Conservation (phyloP, 176 grass and related monocot species). For the Avena sativa region DNA sequence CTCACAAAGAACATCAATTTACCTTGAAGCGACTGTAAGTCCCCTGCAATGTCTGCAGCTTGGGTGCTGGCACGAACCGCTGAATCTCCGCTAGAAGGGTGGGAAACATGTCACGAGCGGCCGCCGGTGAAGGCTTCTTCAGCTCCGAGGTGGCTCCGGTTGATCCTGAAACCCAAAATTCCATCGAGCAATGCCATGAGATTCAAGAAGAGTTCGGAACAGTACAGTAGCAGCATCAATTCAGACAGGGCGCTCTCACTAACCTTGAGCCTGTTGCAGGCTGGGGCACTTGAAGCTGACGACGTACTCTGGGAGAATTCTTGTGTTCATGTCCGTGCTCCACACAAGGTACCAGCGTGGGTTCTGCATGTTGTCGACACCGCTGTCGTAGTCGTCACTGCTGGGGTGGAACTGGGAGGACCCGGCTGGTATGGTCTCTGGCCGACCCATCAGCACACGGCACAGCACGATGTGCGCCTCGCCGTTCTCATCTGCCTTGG, state of each 20-base stretch:
- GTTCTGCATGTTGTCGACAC: slow-evolving; percentile 62
- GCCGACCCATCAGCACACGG: slow-evolving; percentile 72
- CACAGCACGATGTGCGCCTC: slow-evolving; percentile 81
- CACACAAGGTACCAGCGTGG: slow-evolving; percentile 85
- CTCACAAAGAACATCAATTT: neutral
- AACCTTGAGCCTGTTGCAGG: slow-evolving; percentile 35
- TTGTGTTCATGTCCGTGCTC: slow-evolving; percentile 77
- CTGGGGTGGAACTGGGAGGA: slow-evolving; percentile 65
- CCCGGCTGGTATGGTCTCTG: slow-evolving; percentile 58
- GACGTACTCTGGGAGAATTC: slow-evolving; percentile 80
- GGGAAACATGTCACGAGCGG: slow-evolving; percentile 55
- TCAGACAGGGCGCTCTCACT: neutral
- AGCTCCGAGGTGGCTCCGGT: slow-evolving; percentile 25
- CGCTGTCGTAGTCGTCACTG: slow-evolving; percentile 67
- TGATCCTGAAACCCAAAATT: slow-evolving; percentile 43
- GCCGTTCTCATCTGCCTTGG: slow-evolving; percentile 59
- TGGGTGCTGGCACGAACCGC: slow-evolving; percentile 43
- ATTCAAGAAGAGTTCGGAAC: neutral
- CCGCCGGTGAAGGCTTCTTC: slow-evolving; percentile 40
- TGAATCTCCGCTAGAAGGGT: slow-evolving; percentile 66
- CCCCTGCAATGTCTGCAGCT: slow-evolving; percentile 41
- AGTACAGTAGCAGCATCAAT: slow-evolving; percentile 13
- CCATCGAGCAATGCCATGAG: neutral
- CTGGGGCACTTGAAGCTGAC: slow-evolving; percentile 76
- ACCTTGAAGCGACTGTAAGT: slow-evolving; percentile 70